Percentiles rank a stretch among this genome's conserved stretches.
phyloP scores from a whole-genome alignment of 306 rosid species.

The Carpinus viminea region DNA sequence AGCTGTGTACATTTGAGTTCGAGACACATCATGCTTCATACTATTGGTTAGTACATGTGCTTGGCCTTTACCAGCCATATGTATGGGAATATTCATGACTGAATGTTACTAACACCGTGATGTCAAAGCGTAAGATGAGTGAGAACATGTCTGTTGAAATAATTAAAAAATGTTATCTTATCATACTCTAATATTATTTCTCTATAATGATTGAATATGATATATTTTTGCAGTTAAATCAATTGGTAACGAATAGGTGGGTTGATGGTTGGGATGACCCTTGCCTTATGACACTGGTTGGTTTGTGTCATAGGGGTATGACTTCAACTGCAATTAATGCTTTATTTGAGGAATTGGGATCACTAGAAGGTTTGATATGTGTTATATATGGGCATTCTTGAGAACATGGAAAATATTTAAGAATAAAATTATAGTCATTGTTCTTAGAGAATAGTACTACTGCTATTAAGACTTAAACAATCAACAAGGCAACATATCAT shows the following conservation, averaged over 20 bases:
- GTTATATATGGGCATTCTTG: too few species aligned
- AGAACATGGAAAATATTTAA: too few species aligned
- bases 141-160: neutral
- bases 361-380: too few species aligned
- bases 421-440: too few species aligned
- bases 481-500: too few species aligned
- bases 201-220: conserved; percentile 19
- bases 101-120: conserved; percentile 86
- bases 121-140: conserved; percentile 97
- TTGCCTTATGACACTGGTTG: conserved; percentile 90
- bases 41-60: conserved; percentile 80
- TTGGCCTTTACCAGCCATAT: conserved; percentile 81
- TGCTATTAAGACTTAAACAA: too few species aligned
- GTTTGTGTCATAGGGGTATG: conserved; percentile 88
- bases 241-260: conserved; percentile 84
- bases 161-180: conserved; percentile 2
- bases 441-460: too few species aligned
- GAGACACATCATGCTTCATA: conserved; percentile 99
- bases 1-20: conserved; percentile 95
- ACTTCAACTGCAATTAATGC: conserved; percentile 84
- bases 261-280: conserved; percentile 99
- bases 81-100: conserved; percentile 98
- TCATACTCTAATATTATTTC: conserved; percentile 9
- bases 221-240: conserved; percentile 66
- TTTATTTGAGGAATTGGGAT: conserved; percentile 91